A percentile compares a stretch with the other conserved stretches of the same genome.
Conservation (phyloP, 345 rosid genomes). For the Eutrema heterophyllum region DNA sequence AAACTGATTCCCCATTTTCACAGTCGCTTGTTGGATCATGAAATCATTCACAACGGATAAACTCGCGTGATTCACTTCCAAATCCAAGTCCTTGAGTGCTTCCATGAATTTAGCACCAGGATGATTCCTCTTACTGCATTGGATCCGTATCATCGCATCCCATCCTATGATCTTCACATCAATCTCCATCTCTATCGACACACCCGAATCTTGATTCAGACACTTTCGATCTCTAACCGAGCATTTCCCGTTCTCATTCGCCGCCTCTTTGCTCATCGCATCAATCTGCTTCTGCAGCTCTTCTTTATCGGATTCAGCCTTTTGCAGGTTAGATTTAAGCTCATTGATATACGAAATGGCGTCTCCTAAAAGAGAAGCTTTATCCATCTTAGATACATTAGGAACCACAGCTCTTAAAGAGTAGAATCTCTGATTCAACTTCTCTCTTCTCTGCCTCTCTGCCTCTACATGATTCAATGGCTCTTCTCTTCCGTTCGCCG, state of each 20-base stretch:
- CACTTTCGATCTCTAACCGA: slow-evolving; percentile 9
- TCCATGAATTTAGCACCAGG: slow-evolving; percentile 88
- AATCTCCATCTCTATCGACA: slow-evolving; percentile 55
- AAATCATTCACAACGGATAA: slow-evolving; percentile 79
- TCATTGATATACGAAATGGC: slow-evolving; percentile 86
- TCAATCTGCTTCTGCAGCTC: slow-evolving; percentile 63
- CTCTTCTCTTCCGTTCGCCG: slow-evolving; percentile 94
- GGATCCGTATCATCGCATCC: slow-evolving; percentile 84
- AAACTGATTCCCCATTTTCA: slow-evolving; percentile 72
- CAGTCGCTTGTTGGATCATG: slow-evolving; percentile 98
- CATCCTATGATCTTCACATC: slow-evolving; percentile 86
- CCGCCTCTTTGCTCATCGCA: slow-evolving; percentile 38
- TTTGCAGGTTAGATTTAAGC: slow-evolving; percentile 60
- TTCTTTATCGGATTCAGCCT: slow-evolving; percentile 52
- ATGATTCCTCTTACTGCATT: slow-evolving; percentile 72
- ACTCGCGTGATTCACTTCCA: slow-evolving; percentile 87
- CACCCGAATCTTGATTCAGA: neutral
- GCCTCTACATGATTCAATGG: slow-evolving; percentile 97
- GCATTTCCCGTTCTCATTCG: neutral
- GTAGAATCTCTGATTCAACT: slow-evolving; percentile 84
- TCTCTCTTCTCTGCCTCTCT: slow-evolving; percentile 97
- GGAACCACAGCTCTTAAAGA: slow-evolving; percentile 91
- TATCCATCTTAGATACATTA: slow-evolving; percentile 94
- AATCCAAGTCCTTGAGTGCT: slow-evolving; percentile 78
- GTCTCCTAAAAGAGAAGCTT: slow-evolving; percentile 90